phyloP scores from a whole-genome alignment of 2,329 filamentous ascomycete genomes.

The Fusarium musae region DNA sequence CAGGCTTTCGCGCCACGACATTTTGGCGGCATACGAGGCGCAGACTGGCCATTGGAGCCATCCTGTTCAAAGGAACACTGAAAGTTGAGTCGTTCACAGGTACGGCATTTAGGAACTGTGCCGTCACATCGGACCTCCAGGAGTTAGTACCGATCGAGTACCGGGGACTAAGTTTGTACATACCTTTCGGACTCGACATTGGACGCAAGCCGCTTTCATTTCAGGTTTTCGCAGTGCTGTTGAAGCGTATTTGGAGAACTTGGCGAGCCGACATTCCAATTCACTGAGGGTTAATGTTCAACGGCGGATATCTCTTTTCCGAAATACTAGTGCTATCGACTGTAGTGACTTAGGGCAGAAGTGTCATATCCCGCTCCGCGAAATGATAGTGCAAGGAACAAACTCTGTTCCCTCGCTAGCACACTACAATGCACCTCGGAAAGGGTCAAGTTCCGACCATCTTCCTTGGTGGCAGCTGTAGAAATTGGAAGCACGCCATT shows the following conservation, averaged over 20 bases:
- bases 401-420: neutral
- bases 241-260: neutral
- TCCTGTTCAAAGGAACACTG: slow-evolving; percentile 46
- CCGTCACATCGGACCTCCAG: slow-evolving; percentile 46
- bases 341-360: neutral
- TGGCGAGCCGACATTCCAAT: neutral
- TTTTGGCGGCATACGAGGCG: slow-evolving; percentile 42
- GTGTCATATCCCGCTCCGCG: neutral
- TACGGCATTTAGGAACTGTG: slow-evolving; percentile 40
- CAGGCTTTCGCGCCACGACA: slow-evolving; percentile 44
- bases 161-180: slow-evolving; percentile 12
- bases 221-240: neutral
- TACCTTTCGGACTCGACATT: slow-evolving; percentile 46
- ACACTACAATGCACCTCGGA: neutral
- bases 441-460: neutral
- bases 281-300: neutral
- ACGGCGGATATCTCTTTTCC: neutral
- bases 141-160: slow-evolving; percentile 41
- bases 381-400: neutral
- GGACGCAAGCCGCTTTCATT: slow-evolving; percentile 46
- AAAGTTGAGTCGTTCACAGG: slow-evolving; percentile 42
- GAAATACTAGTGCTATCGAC: neutral
- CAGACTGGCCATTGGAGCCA: slow-evolving; percentile 36
- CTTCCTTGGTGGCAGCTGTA: neutral
- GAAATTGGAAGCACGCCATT: slow-evolving; percentile 36